Evolutionary conservation across 1,139 yeast genomes (phyloP), one percentile per base, ranked within the genome.

Genomic region (Oligophagozyma castellii): DNA sequence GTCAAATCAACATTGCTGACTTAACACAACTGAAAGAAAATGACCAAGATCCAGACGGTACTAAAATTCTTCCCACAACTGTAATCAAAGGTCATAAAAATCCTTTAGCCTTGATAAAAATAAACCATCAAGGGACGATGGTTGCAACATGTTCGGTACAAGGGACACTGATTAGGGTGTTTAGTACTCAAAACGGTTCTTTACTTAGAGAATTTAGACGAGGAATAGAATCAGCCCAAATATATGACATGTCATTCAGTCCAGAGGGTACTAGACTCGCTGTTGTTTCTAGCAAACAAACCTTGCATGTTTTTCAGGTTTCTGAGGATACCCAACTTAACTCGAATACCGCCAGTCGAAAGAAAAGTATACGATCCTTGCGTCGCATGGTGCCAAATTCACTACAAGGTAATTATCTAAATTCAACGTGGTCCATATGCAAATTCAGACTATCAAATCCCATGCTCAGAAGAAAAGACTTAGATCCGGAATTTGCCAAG

Each of bases 381-480:
- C 67, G 70, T 27, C 68, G 64, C 33, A 42, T 40, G 23, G 40
- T 80, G n/a, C 84, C 89, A 2, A 55, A 77, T 6, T 66, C 80
- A 14, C 36, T 53, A 40, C 58, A 70, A 30, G 83, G 89, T 16
- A 63, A 67, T 29, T 86, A 86, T 51, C 79, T 86, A 55, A 70
- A 77, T 33, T 76, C 93, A 2, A 76, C 79, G 10, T 86, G 95
- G 96, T 76, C 93, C 26, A 80, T 78, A 56, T 83, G 84, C 29
- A 75, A 86, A 1, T 63, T 72, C n/a, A 77, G 78, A 41, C 69
- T 84, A 21, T 66, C 64, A 35, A 40, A 48, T 18, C 55, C 50
- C 2, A 26, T 36, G 23, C 22, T 36, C 24, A 36, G 37, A 24
- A 38, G 42, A 24, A 46, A 40, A 12, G 40, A 38, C 4, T 29